Evolutionary conservation across 345 rosid species (phyloP), one percentile per base, ranked within the genome.

Genomic region (Mercurialis annua): DNA sequence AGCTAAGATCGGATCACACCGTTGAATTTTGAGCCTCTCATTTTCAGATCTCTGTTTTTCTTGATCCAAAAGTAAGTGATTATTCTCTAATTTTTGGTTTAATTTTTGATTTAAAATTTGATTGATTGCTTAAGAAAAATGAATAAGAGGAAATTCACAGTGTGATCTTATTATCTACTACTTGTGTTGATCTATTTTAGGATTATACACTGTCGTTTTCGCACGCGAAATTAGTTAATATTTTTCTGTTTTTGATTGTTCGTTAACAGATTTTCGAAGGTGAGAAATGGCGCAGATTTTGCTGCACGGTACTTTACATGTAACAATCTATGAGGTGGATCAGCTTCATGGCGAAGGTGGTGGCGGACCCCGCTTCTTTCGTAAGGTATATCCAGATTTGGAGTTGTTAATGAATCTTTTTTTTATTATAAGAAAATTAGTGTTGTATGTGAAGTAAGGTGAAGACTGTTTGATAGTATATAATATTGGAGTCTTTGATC

Each of bases 301-400:
- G 69, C 68, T 94, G 26, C 97, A 94, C 57, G 99, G 99, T 36
- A 91, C 91, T 61, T 78, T 94, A 52, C 97, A 94, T 65, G 96
- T 72, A 14, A 91, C 99, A 70, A 75, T 91, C 89, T 94, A 89
- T 68, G 97, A 94, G 70, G 92, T 85, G 52, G 92, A 94, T 75
- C 59, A 50, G 49, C 87, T 94, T 73, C 78, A 80, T 30, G 21
- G 31, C 12, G 83, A 79, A 2, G 84, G 85, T 20, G 87, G 84
- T 36, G 87, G 84, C 31, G 86, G 84, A 1, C 58, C 43, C 34
- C 53, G 62, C 70, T 84, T 94, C 84, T 82, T 93, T 17, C 83
- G 82, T 56, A 77, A 83, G 96, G 99, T 94, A 66, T 65, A 56
- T 58, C n/a, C 17, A 11, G 21, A 18, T 23, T 17, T 6, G 9